Evolutionary conservation across 192 early-diverging fungal species (phyloP), one percentile per base, ranked within the genome.

Genomic region (Glomus cerebriforme): DNA sequence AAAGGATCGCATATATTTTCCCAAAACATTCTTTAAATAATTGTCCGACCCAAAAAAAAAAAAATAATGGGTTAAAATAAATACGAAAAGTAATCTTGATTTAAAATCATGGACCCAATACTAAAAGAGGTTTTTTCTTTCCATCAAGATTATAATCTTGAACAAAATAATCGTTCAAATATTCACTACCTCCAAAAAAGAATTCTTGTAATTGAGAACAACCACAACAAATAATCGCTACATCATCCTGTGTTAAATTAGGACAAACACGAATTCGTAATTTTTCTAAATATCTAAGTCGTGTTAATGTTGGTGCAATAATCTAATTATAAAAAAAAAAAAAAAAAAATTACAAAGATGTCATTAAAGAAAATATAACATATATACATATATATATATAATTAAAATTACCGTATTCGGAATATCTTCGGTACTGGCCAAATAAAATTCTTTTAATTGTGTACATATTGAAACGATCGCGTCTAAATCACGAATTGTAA

Each of bases 371-470:
- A 19, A 32, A 15, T 22, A 24, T 26, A 39, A n/a, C 24, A 70
- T n/a, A n/a, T n/a, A n/a, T n/a, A n/a, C n/a, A n/a, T n/a, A n/a
- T n/a, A 35, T 5, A 35, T 35, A 7, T 47, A 27, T 35, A 19
- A 67, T 26, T 60, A 67, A 67, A 13, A 32, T 24, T 37, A 75
- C 75, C 75, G 34, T 15, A 47, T 27, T 27, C 9, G 75, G 75
- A 45, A 62, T 43, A 77, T 77, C 75, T 77, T 77, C 75, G 0
- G 63, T 77, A 77, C 75, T 77, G 2, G 75, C n/a, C 32, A 77
- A 77, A 66, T 43, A 66, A 32, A 77, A 77, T 66, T 77, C 75
- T 47, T 45, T 64, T 66, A 77, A 54, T 19, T 62, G 24, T 49
- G 3, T 0, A 22, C 75, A 67, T 45, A 24, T 2, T n/a, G 22